phyloP scores from a whole-genome alignment of 2,329 filamentous ascomycete species.

The Myriosclerotinia curreyana region DNA sequence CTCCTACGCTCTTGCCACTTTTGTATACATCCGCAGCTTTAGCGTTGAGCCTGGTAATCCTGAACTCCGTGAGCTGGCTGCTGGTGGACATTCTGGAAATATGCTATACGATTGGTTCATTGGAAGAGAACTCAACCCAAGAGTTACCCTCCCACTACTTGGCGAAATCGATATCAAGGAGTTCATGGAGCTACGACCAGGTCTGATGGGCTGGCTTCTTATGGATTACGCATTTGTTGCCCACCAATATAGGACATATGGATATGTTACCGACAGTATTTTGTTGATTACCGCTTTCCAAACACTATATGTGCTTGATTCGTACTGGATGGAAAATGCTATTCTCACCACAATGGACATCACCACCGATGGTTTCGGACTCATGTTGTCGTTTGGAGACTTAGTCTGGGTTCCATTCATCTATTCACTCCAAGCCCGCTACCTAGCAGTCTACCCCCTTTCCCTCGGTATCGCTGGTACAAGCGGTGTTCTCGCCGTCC shows the following conservation, averaged over 20 bases:
- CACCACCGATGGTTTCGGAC: slow-evolving; percentile 87
- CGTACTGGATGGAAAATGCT: slow-evolving; percentile 80
- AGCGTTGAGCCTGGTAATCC: slow-evolving; percentile 72
- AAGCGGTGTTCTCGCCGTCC: slow-evolving; percentile 61
- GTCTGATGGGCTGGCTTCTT: slow-evolving; percentile 84
- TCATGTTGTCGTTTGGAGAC: slow-evolving; percentile 92
- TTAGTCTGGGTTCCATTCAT: slow-evolving; percentile 90
- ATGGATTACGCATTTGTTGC: slow-evolving; percentile 81
- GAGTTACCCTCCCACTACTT: slow-evolving; percentile 71
- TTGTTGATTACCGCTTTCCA: slow-evolving; percentile 75
- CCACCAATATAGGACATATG: slow-evolving; percentile 82
- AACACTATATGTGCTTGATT: slow-evolving; percentile 78
- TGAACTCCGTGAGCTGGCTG: slow-evolving; percentile 72
- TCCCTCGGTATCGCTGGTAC: slow-evolving; percentile 70
- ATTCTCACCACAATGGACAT: slow-evolving; percentile 94
- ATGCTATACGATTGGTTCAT: slow-evolving; percentile 95
- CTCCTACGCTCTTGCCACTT: slow-evolving; percentile 68
- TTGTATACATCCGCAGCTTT: slow-evolving; percentile 81
- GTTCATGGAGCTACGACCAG: slow-evolving; percentile 87
- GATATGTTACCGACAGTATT: slow-evolving; percentile 82
- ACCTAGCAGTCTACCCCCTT: slow-evolving; percentile 77
- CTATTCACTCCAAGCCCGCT: slow-evolving; percentile 80
- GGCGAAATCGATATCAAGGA: slow-evolving; percentile 88
- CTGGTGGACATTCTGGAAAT: slow-evolving; percentile 79
- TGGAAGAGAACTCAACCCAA: slow-evolving; percentile 90